Evolutionary conservation across 495 filamentous ascomycete genomes (phyloP), one percentile per base, ranked within the genome.

Genomic region (Astrothelium subdiscretum): DNA sequence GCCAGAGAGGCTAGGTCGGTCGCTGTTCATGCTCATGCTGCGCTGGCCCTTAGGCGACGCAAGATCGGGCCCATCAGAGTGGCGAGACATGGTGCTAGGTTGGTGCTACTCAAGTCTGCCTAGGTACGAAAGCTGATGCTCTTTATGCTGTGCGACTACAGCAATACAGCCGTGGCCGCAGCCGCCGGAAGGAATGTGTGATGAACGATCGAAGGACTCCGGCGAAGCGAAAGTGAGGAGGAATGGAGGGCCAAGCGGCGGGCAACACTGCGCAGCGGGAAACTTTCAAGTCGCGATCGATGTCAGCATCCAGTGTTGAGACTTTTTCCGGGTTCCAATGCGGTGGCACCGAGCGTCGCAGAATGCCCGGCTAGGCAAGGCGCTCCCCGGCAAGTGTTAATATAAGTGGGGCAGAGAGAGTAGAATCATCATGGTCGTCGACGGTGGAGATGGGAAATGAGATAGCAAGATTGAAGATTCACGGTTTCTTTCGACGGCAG

Each of bases 11-110:
- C 48, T 54, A 24, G 48, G 48, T 54, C 48, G 48, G 48, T 54
- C 48, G 29, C 48, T 54, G 24, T 24, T 54, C 48, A 54, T 54
- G 24, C 48, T 54, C 48, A 54, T 54, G 24, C 48, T 54, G 48
- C 48, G 48, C 24, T 54, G 48, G 22, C 22, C 24, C 24, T 54
- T 54, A 24, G 48, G 48, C 48, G 48, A 54, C 48, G 48, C 48
- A 54, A 54, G 48, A 24, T 54, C 48, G 15, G 24, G 24, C 48
- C 48, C 48, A 29, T 54, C 48, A 8, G 48, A n/a, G 24, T 24
- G 48, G 48, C 48, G 48, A 27, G 48, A 54, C 48, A 54, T 54
- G 48, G 15, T 54, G 48, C 15, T 6, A 8, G 15, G 24, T 15
- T 20, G 2, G 6, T 29, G 6, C 24, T 11, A 26, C 48, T 26